Evolutionary conservation across 768 basidiomycete species (phyloP), one percentile per base, ranked within the genome.

Genomic region (Auricularia heimuer): DNA sequence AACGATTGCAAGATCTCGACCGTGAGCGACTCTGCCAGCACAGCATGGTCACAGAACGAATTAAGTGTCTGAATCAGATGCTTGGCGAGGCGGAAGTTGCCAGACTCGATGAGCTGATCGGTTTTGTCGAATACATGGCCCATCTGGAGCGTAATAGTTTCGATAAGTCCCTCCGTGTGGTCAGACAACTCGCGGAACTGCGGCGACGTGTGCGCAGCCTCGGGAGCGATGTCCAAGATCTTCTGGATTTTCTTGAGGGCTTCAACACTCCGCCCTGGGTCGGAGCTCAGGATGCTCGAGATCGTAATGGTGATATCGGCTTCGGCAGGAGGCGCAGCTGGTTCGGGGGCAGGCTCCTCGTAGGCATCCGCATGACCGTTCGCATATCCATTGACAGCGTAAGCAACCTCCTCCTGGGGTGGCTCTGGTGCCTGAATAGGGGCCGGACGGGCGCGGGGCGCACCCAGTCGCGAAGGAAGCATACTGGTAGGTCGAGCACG

Each of bases 11-110:
- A 75, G 62, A 91, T 90, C 65, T 89, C 88, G 51, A 93, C 87
- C 0, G 90, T 89, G 65, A 98, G 73, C 7, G 90, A 91, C 73
- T 94, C 90, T 11, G 94, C 92, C 61, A 99, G 82, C 67, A 91
- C 83, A 4, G 86, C 76, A 73, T 95, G 92, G 71, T 98, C 94
- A 70, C 94, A 96, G 73, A 98, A 94, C 33, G 90, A 90, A 70
- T 95, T 94, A 35, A 98, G 83, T 0, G 95, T 95, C 75, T 98
- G 95, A 67, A 98, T 96, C 63, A 98, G 84, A 75, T 98, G 97
- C 75, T 99, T 99, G 60, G 95, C 93, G 8, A 99, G 80, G 47
- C 97, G 85, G 77, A 97, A 94, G 70, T 93, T 92, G 67, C 90
- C 87, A 18, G 88, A 86, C 14, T 84, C 77, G 29, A 85, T 75